A percentile compares a stretch with the other conserved stretches of the same genome.
Evolutionary conservation across 805 yeast genomes (phyloP).

Genomic region (Metschnikowia chrysomelidarum): DNA sequence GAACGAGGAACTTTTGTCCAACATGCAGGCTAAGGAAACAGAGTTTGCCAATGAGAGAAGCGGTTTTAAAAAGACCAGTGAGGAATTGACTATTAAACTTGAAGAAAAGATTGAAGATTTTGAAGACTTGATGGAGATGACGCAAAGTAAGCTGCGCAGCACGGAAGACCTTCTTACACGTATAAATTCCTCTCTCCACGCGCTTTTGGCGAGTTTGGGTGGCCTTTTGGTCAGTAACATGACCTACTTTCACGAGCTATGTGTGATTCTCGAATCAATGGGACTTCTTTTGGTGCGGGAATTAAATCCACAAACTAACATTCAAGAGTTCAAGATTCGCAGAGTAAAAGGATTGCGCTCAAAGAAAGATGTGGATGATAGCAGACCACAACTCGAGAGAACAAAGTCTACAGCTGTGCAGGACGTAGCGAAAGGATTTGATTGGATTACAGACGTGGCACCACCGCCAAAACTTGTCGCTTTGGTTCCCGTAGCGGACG

Average conservation of each 20-base stretch:
- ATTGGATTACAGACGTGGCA: conserved; percentile 46
- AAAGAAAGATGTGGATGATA: conserved; percentile 24
- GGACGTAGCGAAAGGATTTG: conserved; percentile 36
- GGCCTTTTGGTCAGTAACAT: conserved; percentile 25
- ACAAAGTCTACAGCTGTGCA: conserved; percentile 32
- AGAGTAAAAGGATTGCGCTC: conserved; percentile 78
- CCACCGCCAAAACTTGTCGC: conserved; percentile 4
- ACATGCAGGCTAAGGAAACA: conserved; percentile 61
- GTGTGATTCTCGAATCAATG: conserved; percentile 66
- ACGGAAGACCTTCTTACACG: conserved; percentile 19
- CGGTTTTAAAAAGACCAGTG: conserved; percentile 48
- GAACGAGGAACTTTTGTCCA: conserved; percentile 65
- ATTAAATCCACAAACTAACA: conserved; percentile 18
- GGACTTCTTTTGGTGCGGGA: conserved; percentile 65
- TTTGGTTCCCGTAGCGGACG: background rate
- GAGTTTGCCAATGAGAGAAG: conserved; percentile 57
- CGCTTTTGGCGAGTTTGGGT: conserved; percentile 21
- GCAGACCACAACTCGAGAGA: conserved; percentile 15
- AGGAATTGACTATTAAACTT: conserved; percentile 38
- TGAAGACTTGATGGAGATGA: conserved; percentile 42
- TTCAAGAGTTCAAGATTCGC: conserved; percentile 48
- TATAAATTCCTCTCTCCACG: conserved; percentile 1
- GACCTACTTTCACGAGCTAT: conserved; percentile 42
- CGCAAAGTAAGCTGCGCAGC: conserved; percentile 26
- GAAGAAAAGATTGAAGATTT: conserved; percentile 46